phyloP scores from a whole-genome alignment of 495 filamentous ascomycete species.

The Xylaria grammica region DNA sequence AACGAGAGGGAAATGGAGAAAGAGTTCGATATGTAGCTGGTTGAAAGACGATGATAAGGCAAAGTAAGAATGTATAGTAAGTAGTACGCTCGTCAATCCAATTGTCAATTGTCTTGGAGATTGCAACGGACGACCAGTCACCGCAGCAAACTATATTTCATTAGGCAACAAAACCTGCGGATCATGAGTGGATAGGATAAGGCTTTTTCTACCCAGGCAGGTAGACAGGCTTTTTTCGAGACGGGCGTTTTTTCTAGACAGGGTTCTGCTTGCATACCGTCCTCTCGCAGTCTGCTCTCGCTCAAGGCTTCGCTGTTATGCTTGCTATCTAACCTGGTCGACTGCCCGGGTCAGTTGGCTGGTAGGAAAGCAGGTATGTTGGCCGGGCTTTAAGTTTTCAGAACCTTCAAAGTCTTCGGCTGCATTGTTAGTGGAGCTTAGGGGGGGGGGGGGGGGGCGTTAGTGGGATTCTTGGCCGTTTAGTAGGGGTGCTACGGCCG shows the following conservation, averaged over 20 bases:
- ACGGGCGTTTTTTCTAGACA: not conserved
- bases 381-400: not conserved
- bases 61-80: not conserved
- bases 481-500: not conserved
- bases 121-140: not conserved
- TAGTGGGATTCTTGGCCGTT: slow-evolving; percentile 3
- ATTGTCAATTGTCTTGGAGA: no score
- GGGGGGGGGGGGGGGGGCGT: not conserved
- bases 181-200: no score
- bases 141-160: not conserved
- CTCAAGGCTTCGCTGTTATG: no score
- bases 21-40: not conserved
- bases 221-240: no score
- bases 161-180: no score
- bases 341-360: no score
- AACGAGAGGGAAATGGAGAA: not conserved
- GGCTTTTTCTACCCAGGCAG: not conserved
- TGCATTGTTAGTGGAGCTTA: not conserved
- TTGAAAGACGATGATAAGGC: not conserved
- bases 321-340: no score
- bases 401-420: not conserved
- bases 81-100: no score
- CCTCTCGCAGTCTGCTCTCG: no score
- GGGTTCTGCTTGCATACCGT: not conserved
- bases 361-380: no score